These are phyloP conservation scores for Persicaria tinctoria DNA, from an alignment of 148 eudicot genomes.

Conservation along the genomic window DNA sequence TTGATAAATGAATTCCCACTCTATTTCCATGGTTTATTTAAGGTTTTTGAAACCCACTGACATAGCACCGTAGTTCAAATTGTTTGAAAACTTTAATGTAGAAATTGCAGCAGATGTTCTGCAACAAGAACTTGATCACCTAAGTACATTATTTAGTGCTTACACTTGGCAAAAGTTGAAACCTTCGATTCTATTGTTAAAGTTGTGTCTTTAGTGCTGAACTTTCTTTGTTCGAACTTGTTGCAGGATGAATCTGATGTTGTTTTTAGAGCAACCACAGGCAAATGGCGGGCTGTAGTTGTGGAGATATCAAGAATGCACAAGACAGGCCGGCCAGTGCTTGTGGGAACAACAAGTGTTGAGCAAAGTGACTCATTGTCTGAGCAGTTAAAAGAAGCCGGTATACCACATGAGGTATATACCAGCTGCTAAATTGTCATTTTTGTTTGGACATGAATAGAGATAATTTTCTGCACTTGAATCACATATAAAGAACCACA, in stretches of 20 bases:
- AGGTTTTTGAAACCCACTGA: neutral
- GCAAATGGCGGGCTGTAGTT: constrained; percentile 95
- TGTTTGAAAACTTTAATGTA: neutral
- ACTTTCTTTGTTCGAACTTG: neutral
- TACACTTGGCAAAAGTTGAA: neutral
- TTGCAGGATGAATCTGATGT: constrained; percentile 96
- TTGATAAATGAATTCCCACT: neutral
- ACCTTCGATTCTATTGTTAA: neutral
- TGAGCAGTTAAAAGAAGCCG: constrained; percentile 76
- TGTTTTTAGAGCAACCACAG: constrained; percentile 77
- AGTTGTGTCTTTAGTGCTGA: constrained; percentile 1
- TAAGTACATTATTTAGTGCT: neutral
- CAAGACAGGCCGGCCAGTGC: constrained; percentile 92
- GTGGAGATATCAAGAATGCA: constrained; percentile 97
- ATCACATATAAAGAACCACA: neutral
- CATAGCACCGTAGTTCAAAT: neutral
- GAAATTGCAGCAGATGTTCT: neutral
- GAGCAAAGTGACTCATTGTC: constrained; percentile 94
- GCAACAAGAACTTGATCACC: neutral
- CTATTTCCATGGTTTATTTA: neutral
- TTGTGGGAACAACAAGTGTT: constrained; percentile 98
- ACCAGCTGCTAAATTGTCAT: too few relatives aligned
- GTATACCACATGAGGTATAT: constrained; percentile 88
- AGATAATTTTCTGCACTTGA: neutral
- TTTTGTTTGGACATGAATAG: neutral